These are phyloP conservation scores for Cercospora sojina DNA, from an alignment of 2,329 filamentous ascomycete genomes.

Conservation along the genomic window DNA sequence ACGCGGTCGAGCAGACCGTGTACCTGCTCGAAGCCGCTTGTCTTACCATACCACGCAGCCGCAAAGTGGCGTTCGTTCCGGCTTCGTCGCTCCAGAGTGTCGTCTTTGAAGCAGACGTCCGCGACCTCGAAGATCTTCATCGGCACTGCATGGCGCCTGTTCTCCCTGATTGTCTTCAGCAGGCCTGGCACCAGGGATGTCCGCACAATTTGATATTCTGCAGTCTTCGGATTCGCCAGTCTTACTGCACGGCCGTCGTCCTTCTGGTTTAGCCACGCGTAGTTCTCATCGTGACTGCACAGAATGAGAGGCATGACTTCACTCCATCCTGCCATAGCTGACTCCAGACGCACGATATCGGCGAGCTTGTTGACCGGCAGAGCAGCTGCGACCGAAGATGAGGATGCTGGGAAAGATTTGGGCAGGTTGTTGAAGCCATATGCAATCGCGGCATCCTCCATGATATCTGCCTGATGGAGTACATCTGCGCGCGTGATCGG, in stretches of 20 bases:
- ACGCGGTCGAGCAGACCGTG: constrained; percentile 91
- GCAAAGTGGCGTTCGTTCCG: constrained; percentile 94
- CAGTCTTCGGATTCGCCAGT: constrained; percentile 88
- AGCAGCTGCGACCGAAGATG: constrained; percentile 80
- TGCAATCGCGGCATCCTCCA: constrained; percentile 96
- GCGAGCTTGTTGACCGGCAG: constrained; percentile 90
- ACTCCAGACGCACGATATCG: constrained; percentile 85
- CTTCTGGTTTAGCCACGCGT: constrained; percentile 85
- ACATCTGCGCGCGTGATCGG: constrained; percentile 91
- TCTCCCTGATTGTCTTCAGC: constrained; percentile 90
- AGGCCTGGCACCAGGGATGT: constrained; percentile 83
- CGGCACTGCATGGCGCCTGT: constrained; percentile 82
- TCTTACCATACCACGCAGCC: constrained; percentile 94
- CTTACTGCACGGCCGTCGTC: constrained; percentile 81
- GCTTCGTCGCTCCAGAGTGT: constrained; percentile 75
- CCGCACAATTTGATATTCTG: constrained; percentile 89
- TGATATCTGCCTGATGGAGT: constrained; percentile 94
- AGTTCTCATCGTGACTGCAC: constrained; percentile 98
- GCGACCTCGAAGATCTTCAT: constrained; percentile 91
- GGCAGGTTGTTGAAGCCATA: constrained; percentile 98
- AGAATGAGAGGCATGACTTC: constrained; percentile 96
- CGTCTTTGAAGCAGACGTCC: constrained; percentile 89
- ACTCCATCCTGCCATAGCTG: constrained; percentile 91
- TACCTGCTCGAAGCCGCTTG: constrained; percentile 89
- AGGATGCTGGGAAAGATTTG: constrained; percentile 79